These are phyloP conservation scores for Epichloe bromicola DNA, from an alignment of 2,329 filamentous ascomycete genomes.

Conservation along the genomic window DNA sequence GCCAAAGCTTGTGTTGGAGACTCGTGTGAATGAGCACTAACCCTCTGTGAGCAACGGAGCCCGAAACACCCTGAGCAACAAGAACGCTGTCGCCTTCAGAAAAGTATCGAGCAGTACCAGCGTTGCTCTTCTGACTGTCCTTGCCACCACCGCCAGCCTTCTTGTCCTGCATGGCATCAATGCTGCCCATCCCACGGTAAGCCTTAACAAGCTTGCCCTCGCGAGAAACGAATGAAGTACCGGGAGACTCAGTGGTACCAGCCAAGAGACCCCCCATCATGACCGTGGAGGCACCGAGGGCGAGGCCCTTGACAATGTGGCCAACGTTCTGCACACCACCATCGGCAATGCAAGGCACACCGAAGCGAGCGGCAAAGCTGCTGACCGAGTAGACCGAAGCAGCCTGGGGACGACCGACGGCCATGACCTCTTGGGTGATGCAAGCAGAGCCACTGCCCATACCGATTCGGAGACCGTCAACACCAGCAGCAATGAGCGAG, in stretches of 20 bases:
- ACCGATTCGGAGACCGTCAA: conserved; percentile 91
- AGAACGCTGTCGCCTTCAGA: conserved; percentile 90
- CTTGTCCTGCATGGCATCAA: conserved; percentile 99
- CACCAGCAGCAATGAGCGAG: conserved; percentile 79
- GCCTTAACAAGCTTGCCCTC: conserved; percentile 98
- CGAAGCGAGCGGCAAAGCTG: conserved; percentile 80
- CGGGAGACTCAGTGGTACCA: conserved; percentile 93
- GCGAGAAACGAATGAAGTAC: conserved; percentile 88
- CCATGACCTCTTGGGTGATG: conserved; percentile 99
- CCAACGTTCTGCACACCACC: conserved; percentile 97
- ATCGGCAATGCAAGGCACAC: conserved; percentile 95
- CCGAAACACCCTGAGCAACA: conserved; percentile 92
- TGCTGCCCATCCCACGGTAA: conserved; percentile 97
- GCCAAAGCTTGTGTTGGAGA: neutral
- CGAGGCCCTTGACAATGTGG: conserved; percentile 96
- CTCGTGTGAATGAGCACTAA: conserved; percentile 17
- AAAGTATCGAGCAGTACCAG: conserved; percentile 95
- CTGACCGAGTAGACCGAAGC: conserved; percentile 85
- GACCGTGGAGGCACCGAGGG: conserved; percentile 84
- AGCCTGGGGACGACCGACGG: conserved; percentile 90
- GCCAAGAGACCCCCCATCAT: conserved; percentile 99
- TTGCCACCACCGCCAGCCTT: conserved; percentile 68
- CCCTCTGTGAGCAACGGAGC: conserved; percentile 66
- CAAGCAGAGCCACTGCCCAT: conserved; percentile 98
- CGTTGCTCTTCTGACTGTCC: conserved; percentile 71